Base-by-base conservation (phyloP, 192 early-diverging fungal species). In the Coemansia aciculifera region DNA sequence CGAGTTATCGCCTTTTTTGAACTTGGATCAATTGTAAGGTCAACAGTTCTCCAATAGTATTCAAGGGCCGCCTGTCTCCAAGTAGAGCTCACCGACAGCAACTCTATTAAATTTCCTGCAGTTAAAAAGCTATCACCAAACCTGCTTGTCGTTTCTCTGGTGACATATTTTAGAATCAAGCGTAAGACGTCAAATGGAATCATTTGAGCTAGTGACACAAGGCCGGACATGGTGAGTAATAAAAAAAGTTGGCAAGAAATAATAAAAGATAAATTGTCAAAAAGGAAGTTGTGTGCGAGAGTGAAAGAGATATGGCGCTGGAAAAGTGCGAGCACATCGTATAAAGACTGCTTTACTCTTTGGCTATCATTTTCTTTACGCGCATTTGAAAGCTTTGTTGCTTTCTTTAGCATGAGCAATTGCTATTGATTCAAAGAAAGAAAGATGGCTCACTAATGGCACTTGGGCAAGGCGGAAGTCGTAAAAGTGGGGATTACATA, bases 391-490 rank as follows among this genome's bases (percentile, higher is more conserved):
- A 40, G 1, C 12, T 40, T 40, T 40, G 39, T 13, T 12, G 39
- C 12, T 15, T 40, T 40, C 39, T 40, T 38, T 40, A 1, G 3
- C 39, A 40, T 40, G 13, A 40, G 13, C 39, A 13, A 12, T 40
- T 3, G 13, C 39, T 40, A 29, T 8, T 34, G 27, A 3, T 57
- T 34, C 15, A 34, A n/a, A 51, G 48, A 51, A 54, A 57, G 54
- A 3, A 52, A 9, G 9, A 13, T 32, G 31, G 11, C 2, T 34
- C 15, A 4, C 36, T 60, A 64, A 8, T 64, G 44, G 31, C 63
- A 64, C 63, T 64, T 64, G 11, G 63, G 63, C 32, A 44, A 32
- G 4, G 62, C 29, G 15, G 40, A 29, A 5, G 62, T 43, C 32
- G 62, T n/a, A 15, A 29, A 46, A 8, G 23, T 46, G 24, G 62